phyloP scores from a whole-genome alignment of 2,329 filamentous ascomycete genomes.

The Cytospora paraplurivora region DNA sequence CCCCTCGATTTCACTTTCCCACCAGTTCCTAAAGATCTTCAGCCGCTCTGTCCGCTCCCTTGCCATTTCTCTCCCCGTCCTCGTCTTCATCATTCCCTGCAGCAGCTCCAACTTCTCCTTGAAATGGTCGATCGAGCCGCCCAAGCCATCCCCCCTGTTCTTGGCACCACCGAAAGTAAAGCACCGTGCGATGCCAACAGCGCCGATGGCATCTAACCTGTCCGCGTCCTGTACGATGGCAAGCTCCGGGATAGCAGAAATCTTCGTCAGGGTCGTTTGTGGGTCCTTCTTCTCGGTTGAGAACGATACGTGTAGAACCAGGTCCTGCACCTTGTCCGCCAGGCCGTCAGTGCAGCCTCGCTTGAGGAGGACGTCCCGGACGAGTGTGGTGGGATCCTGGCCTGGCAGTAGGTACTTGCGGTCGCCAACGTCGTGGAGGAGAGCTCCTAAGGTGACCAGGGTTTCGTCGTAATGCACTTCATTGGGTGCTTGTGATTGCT shows the following conservation, averaged over 20 bases:
- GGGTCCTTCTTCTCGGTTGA: conserved; percentile 71
- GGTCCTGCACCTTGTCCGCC: conserved; percentile 67
- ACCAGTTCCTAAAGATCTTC: conserved; percentile 58
- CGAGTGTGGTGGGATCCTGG: conserved; percentile 58
- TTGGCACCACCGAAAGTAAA: conserved; percentile 77
- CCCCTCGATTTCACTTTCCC: conserved; percentile 48
- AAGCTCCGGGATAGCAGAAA: conserved; percentile 70
- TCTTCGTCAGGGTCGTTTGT: conserved; percentile 55
- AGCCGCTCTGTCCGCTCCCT: conserved; percentile 56
- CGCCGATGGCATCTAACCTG: conserved; percentile 84
- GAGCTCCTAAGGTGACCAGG: conserved; percentile 67
- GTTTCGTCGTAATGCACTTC: conserved; percentile 46
- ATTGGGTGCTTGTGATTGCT: conserved; percentile 25
- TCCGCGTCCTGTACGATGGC: conserved; percentile 92
- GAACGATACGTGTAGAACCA: conserved; percentile 81
- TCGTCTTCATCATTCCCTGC: conserved; percentile 66
- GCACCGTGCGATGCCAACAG: conserved; percentile 77
- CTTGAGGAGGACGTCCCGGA: conserved; percentile 57
- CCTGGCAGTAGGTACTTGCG: conserved; percentile 71
- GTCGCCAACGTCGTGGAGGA: conserved; percentile 89
- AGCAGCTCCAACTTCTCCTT: conserved; percentile 72
- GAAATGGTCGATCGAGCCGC: conserved; percentile 72
- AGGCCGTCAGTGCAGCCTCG: conserved; percentile 60
- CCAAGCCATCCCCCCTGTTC: conserved; percentile 52
- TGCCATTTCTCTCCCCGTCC: conserved; percentile 55